These are phyloP conservation scores for Nemania sp. DNA, from an alignment of 2,329 filamentous ascomycete genomes.

Conservation along the genomic window DNA sequence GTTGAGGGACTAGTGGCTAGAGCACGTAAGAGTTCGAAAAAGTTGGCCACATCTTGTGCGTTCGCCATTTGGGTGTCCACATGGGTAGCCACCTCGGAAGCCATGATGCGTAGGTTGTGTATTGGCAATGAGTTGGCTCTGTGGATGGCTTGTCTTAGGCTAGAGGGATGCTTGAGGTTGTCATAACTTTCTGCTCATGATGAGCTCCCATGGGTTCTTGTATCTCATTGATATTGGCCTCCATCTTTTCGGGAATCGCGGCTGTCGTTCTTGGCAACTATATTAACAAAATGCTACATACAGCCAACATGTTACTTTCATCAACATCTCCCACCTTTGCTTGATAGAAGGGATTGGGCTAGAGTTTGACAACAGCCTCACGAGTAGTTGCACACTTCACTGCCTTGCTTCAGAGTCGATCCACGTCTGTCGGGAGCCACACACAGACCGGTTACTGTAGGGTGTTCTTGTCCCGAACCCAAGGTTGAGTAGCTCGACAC, in stretches of 20 bases:
- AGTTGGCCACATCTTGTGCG: slow-evolving; percentile 18
- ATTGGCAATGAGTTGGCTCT: slow-evolving; percentile 3
- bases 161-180: background rate
- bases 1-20: slow-evolving; percentile 20
- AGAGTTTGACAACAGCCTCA: slow-evolving; percentile 1
- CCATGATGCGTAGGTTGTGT: slow-evolving; percentile 15
- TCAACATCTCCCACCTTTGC: background rate
- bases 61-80: background rate
- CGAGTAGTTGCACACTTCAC: slow-evolving; percentile 7
- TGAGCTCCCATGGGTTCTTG: slow-evolving; percentile 25
- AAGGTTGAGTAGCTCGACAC: slow-evolving; percentile 17
- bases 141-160: slow-evolving; percentile 4
- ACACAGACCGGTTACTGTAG: slow-evolving; percentile 5
- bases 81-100: slow-evolving; percentile 11
- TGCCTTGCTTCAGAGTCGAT: slow-evolving; percentile 15
- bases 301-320: slow-evolving; percentile 5
- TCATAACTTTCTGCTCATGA: background rate
- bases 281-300: background rate
- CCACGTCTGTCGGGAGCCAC: slow-evolving; percentile 25
- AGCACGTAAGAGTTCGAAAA: slow-evolving; percentile 22
- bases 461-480: slow-evolving; percentile 13
- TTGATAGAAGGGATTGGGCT: slow-evolving; percentile 16
- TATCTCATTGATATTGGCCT: slow-evolving; percentile 17
- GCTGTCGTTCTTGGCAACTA: slow-evolving; percentile 20
- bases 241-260: slow-evolving; percentile 28